Evolutionary conservation across 2,329 filamentous ascomycete genomes (phyloP).

Genomic region (Leptographium wingfieldii): DNA sequence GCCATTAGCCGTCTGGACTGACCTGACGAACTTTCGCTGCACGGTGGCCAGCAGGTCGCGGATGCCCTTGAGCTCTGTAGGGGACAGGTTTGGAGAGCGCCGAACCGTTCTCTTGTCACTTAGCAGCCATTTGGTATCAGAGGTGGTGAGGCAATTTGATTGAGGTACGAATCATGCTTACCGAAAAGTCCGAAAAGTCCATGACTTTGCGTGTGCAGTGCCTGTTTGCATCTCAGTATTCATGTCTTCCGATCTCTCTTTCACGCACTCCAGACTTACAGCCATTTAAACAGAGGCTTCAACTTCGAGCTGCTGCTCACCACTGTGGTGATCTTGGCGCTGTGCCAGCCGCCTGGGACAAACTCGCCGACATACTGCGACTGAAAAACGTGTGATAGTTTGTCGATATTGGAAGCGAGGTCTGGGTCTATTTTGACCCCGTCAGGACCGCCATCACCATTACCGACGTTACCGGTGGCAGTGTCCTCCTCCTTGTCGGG

Average conservation of each 20-base stretch:
- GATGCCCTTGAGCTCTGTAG: neutral
- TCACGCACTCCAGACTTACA: neutral
- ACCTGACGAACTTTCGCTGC: constrained; percentile 24
- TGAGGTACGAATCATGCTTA: neutral
- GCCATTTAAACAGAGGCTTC: neutral
- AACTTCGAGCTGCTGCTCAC: neutral
- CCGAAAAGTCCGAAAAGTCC: constrained; percentile 2
- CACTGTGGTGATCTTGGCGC: neutral
- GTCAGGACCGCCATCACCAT: no score
- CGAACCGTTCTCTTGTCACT: neutral
- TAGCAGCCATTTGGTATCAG: neutral
- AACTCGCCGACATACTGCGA: neutral
- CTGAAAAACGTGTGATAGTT: neutral
- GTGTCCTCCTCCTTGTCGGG: no score
- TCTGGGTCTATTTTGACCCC: no score
- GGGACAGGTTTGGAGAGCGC: neutral
- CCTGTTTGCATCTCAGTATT: neutral
- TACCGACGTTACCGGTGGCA: no score
- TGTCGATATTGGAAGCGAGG: no score
- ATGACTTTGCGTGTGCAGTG: neutral
- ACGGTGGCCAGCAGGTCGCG: constrained; percentile 22
- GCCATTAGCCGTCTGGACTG: constrained; percentile 24
- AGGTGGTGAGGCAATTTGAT: no score
- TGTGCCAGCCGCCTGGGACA: neutral
- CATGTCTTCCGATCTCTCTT: no score